phyloP scores from a whole-genome alignment of 2,329 filamentous ascomycete genomes.

The Xylariaceae sp. region DNA sequence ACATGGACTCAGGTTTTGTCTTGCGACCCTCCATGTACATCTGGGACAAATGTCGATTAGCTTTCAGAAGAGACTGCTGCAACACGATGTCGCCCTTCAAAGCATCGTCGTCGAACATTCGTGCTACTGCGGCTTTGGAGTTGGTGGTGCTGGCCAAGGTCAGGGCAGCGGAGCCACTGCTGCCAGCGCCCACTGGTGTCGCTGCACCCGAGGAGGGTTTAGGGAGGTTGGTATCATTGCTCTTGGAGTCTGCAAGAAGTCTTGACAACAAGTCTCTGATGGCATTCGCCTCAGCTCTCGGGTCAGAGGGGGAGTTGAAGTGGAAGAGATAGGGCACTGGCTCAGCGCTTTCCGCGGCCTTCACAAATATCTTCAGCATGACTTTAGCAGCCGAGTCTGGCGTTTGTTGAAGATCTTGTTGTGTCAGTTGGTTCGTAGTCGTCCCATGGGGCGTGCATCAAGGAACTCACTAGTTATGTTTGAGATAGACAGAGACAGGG shows the following conservation, averaged over 20 bases:
- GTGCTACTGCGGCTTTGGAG: slow-evolving; percentile 60
- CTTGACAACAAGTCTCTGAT: slow-evolving; percentile 83
- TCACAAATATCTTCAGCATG: slow-evolving; percentile 90
- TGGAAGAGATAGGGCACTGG: slow-evolving; percentile 82
- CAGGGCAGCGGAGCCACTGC: slow-evolving; percentile 71
- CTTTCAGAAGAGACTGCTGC: slow-evolving; percentile 87
- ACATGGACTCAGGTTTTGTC: slow-evolving; percentile 84
- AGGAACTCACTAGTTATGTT: slow-evolving; percentile 78
- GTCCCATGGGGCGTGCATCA: slow-evolving; percentile 5
- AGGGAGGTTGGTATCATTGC: slow-evolving; percentile 57
- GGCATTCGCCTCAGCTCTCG: slow-evolving; percentile 82
- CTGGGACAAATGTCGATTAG: slow-evolving; percentile 75
- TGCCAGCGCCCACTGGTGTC: slow-evolving; percentile 36
- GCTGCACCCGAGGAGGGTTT: slow-evolving; percentile 52
- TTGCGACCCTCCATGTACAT: slow-evolving; percentile 86
- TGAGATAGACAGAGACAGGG: slow-evolving; percentile 72
- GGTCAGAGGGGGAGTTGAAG: slow-evolving; percentile 79
- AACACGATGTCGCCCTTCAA: slow-evolving; percentile 80
- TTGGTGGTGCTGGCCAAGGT: slow-evolving; percentile 76
- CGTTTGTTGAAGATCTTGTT: slow-evolving; percentile 88
- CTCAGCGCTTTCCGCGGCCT: slow-evolving; percentile 63
- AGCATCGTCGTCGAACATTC: slow-evolving; percentile 81
- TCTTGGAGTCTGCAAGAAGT: slow-evolving; percentile 75
- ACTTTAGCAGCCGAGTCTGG: slow-evolving; percentile 87
- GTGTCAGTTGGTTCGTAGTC: slow-evolving; percentile 15